Base-by-base conservation (phyloP, 805 yeast species). In the Teunomyces lycoperdinae region DNA sequence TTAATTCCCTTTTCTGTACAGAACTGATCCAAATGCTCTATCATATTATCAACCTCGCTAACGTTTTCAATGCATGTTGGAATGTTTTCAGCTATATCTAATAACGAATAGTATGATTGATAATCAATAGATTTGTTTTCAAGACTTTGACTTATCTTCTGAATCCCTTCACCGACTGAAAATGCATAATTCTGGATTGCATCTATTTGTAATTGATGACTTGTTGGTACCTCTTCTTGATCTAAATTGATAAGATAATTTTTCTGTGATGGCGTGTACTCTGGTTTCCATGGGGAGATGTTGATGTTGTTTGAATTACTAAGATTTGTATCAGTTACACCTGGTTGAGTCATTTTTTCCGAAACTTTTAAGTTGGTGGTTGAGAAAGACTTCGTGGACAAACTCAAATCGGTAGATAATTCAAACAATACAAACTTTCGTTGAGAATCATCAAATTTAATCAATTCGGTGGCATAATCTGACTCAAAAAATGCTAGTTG, bases 31-130 rank as follows among this genome's bases (percentile, higher is more conserved):
- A 67, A 44, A 44, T 69, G 74, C 9, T 52, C 51, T 17, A 71
- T 31, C 74, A 70, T 68, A 11, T 62, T 57, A 44, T 68, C 70
- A 20, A 70, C 46, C 44, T 69, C 74, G 1, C 44, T 49, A 7
- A 62, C 41, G 26, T 63, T 62, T 3, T 45, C 34, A 3, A 65
- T 40, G 11, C 42, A 45, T 14, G 45, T 31, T 7, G 63, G 60
- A 17, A 54, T 42, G 14, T 40, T 34, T 6, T 46, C 48, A 2
- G 57, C 54, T 11, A 53, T 47, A 24, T 53, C 57, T 29, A 49
- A 42, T 26, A 53, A 43, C 5, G 57, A 43, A 10, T 34, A 38
- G 43, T 51, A 47, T 6, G 42, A 27, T 2, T 50, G 49, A 14
- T 20, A n/a, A 16, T 9, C 9, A 17, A 2, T 17, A 13, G 40